These are phyloP conservation scores for Hymenoscyphus linearis DNA, from an alignment of 2,329 filamentous ascomycete species.

Conservation along the genomic window DNA sequence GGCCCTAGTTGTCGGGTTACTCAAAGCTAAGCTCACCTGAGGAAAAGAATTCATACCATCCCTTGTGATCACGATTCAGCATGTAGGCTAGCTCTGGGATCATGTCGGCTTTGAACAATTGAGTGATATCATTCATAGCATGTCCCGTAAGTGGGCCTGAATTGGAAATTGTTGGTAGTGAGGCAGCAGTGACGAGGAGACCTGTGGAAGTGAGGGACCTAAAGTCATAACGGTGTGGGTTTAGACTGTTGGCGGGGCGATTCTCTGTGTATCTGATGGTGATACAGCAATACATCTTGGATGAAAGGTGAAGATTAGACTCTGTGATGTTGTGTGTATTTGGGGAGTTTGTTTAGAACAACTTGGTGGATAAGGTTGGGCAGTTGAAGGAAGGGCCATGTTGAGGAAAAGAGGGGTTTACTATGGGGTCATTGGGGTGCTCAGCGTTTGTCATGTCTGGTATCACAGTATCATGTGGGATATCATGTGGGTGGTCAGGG, in stretches of 20 bases:
- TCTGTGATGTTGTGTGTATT: not conserved
- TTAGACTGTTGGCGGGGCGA: not conserved
- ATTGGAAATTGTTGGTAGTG: not conserved
- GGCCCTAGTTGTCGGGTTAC: not conserved
- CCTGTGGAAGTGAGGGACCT: not conserved
- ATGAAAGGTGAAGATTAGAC: not conserved
- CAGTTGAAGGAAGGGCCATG: no score
- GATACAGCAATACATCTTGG: not conserved
- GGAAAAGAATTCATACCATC: not conserved
- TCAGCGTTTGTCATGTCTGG: no score
- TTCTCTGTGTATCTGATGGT: not conserved
- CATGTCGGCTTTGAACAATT: not conserved
- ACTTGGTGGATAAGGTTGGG: not conserved
- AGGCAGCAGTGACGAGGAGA: not conserved
- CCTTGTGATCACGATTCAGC: not conserved
- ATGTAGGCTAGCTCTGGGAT: not conserved
- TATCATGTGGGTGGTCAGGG: no score
- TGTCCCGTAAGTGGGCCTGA: no score
- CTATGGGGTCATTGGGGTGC: no score
- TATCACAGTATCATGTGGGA: no score
- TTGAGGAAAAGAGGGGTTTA: no score
- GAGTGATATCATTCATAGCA: not conserved
- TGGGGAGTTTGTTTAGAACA: not conserved
- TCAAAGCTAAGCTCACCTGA: not conserved
- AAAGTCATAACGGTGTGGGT: not conserved